Percentiles rank a stretch among this genome's conserved stretches.
These are phyloP conservation scores for Vitis riparia DNA, from an alignment of 164 flowering plant species.

Conservation along the genomic window DNA sequence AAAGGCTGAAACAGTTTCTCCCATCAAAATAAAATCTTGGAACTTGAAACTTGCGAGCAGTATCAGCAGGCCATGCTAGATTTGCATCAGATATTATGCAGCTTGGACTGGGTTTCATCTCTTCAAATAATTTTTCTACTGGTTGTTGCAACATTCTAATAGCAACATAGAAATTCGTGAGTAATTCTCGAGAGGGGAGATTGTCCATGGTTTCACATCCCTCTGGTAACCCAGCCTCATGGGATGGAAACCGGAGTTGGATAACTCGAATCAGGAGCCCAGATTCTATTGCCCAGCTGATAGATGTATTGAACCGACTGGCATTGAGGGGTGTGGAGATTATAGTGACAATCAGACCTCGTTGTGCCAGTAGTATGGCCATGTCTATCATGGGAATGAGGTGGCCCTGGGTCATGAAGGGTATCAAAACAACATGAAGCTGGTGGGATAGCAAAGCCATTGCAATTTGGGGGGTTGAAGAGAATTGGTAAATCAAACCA, in stretches of 20 bases:
- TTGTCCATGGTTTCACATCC: conserved; percentile 36
- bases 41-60: conserved; percentile 11
- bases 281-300: conserved; percentile 20
- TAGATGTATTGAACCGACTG: conserved; percentile 13
- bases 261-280: conserved; percentile 29
- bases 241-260: conserved; percentile 28
- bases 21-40: conserved; percentile 34
- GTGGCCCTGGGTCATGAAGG: conserved; percentile 48
- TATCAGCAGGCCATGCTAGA: conserved; percentile 4
- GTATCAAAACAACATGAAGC: conserved; percentile 35
- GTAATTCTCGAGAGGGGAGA: conserved; percentile 12
- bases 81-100: conserved; percentile 29
- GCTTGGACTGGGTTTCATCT: conserved; percentile 18
- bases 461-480: too few relatives aligned
- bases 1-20: conserved; percentile 19
- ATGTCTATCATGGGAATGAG: conserved; percentile 58
- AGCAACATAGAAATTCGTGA: conserved; percentile 14
- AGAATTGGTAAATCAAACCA: too few relatives aligned
- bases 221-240: conserved; percentile 34
- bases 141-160: conserved; percentile 15
- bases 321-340: conserved; percentile 55
- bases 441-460: too few relatives aligned
- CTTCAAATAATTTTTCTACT: conserved; percentile 13
- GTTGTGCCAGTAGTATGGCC: conserved; percentile 42
- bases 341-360: conserved; percentile 36